A percentile compares a stretch with the other conserved stretches of the same genome.
phyloP scores from a whole-genome alignment of 176 grass and related monocot species.

The Rhipidocladum racemiflorum region DNA sequence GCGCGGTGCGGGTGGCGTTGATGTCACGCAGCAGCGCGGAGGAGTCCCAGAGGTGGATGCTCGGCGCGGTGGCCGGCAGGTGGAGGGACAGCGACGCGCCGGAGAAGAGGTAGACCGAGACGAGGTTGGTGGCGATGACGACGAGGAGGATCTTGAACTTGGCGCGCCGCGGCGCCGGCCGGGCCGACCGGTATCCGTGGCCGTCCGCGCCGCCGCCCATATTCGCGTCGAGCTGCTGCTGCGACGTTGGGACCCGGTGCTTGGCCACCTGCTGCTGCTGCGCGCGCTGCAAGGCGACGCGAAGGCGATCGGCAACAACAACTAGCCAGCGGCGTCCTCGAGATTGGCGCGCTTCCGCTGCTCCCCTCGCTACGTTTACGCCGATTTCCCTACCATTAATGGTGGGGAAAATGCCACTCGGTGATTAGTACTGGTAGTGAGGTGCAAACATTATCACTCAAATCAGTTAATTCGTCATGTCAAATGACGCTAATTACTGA shows the following conservation, averaged over 20 bases:
- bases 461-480: background rate
- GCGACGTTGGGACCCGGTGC: conserved; percentile 25
- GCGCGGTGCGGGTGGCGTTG: conserved; percentile 52
- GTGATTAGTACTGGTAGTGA: background rate
- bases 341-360: conserved; percentile 8
- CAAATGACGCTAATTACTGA: background rate
- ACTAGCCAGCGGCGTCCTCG: background rate
- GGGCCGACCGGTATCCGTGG: background rate
- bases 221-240: background rate
- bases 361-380: conserved; percentile 8
- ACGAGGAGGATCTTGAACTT: conserved; percentile 64
- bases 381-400: background rate
- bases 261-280: background rate
- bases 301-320: background rate
- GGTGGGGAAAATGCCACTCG: background rate
- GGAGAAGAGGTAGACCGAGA: conserved; percentile 79
- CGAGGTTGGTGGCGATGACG: conserved; percentile 63
- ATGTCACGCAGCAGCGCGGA: conserved; percentile 54
- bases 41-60: conserved; percentile 74
- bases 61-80: conserved; percentile 50
- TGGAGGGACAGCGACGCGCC: conserved; percentile 53
- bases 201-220: background rate
- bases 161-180: conserved; percentile 24
- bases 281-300: no score
- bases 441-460: no score